A percentile compares a stretch with the other conserved stretches of the same genome.
These are phyloP conservation scores for Borovskyia barvae DNA, from an alignment of 208 protist genomes.

Conservation along the genomic window DNA sequence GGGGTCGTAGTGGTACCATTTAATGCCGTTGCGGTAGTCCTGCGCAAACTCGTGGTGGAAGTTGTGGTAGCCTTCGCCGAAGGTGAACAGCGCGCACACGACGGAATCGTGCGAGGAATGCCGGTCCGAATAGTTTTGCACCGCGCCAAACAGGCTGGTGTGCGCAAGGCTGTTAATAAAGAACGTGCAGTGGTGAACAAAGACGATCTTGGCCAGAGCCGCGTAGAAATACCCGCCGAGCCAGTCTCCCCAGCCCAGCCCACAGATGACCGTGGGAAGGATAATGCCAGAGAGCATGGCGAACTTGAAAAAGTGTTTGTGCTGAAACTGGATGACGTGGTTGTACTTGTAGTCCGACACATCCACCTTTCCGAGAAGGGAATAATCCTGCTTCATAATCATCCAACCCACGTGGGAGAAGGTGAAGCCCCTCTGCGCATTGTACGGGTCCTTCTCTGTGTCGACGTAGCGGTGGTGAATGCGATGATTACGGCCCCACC, in stretches of 20 bases:
- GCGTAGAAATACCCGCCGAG: slow-evolving; percentile 87
- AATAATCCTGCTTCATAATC: slow-evolving; percentile 90
- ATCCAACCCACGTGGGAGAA: slow-evolving; percentile 93
- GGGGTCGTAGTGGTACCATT: slow-evolving; percentile 91
- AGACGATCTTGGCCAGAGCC: slow-evolving; percentile 67
- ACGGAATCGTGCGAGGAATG: slow-evolving; percentile 83
- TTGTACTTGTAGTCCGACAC: slow-evolving; percentile 86
- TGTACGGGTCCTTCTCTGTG: slow-evolving; percentile 91
- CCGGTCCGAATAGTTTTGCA: slow-evolving; percentile 79
- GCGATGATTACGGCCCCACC: slow-evolving; percentile 90
- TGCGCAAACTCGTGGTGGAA: slow-evolving; percentile 93
- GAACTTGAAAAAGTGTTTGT: slow-evolving; percentile 82
- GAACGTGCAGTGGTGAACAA: slow-evolving; percentile 91
- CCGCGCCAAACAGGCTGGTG: slow-evolving; percentile 59
- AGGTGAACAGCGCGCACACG: slow-evolving; percentile 77
- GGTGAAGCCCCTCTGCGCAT: slow-evolving; percentile 86
- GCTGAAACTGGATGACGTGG: slow-evolving; percentile 84
- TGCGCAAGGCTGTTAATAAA: slow-evolving; percentile 93
- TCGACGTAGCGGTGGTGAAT: slow-evolving; percentile 92
- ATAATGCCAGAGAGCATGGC: slow-evolving; percentile 84
- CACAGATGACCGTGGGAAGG: slow-evolving; percentile 81
- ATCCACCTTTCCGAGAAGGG: slow-evolving; percentile 77
- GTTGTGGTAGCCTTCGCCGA: slow-evolving; percentile 93
- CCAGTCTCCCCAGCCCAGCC: slow-evolving; percentile 83
- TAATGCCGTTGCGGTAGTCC: slow-evolving; percentile 91